Evolutionary conservation across 225 moss, liverwort and hornwort species (phyloP).

Genomic region (Takakia lepidozioides): DNA sequence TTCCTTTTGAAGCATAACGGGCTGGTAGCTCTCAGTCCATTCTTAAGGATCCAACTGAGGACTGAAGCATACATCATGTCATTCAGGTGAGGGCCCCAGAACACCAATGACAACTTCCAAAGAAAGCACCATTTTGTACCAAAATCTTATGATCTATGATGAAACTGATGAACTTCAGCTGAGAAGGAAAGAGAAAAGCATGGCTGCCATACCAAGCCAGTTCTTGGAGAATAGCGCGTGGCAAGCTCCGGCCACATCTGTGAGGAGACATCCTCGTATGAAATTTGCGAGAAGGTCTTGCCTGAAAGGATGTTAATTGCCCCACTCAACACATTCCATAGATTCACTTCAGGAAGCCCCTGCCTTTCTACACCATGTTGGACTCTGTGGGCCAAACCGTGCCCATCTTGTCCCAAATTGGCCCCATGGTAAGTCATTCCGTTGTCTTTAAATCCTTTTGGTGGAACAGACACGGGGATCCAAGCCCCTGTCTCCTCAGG

Average conservation of each 20-base stretch:
- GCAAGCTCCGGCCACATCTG: slow-evolving; percentile 12
- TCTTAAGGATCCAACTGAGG: no score
- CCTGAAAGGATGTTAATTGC: slow-evolving; percentile 44
- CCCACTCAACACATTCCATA: slow-evolving; percentile 60
- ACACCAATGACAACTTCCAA: no score
- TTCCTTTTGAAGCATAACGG: no score
- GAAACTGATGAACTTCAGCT: no score
- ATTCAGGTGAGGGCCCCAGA: no score
- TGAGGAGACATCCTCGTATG: slow-evolving; percentile 5
- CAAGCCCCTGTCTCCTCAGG: slow-evolving; percentile 58
- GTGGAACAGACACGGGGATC: slow-evolving; percentile 63
- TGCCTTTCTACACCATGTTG: slow-evolving; percentile 15
- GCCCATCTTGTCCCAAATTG: slow-evolving; percentile 23
- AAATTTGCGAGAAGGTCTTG: slow-evolving; percentile 12
- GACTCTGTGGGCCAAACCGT: slow-evolving; percentile 24
- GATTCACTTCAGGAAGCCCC: slow-evolving; percentile 37
- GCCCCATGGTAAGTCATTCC: slow-evolving; percentile 28
- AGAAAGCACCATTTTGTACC: no score
- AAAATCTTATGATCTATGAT: no score
- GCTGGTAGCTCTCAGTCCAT: no score
- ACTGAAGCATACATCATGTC: no score
- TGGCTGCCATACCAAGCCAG: slow-evolving; percentile 11
- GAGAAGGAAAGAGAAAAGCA: no score
- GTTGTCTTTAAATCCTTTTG: slow-evolving; percentile 33
- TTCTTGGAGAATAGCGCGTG: slow-evolving; percentile 6